Percentiles rank a stretch among this genome's conserved stretches.
These are phyloP conservation scores for Fusarium lateritium DNA, from an alignment of 2,329 filamentous ascomycete genomes.

Conservation along the genomic window DNA sequence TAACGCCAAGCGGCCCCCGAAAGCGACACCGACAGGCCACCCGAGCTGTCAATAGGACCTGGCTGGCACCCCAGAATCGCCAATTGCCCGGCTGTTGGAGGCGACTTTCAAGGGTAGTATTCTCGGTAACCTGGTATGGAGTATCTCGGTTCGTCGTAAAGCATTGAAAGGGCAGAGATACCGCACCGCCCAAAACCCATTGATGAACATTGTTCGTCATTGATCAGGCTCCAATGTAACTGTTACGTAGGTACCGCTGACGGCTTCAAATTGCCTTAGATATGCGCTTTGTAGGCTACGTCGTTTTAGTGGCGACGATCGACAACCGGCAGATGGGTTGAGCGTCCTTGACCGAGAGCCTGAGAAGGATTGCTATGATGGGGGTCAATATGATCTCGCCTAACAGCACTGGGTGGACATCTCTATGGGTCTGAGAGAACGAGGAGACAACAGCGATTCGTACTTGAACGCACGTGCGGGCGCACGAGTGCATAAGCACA, in stretches of 20 bases:
- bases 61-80: slow-evolving; percentile 30
- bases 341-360: slow-evolving; percentile 13
- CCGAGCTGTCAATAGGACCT: slow-evolving; percentile 33
- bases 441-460: slow-evolving; percentile 4
- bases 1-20: slow-evolving; percentile 30
- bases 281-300: slow-evolving; percentile 26
- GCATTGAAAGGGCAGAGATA: slow-evolving; percentile 5
- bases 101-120: slow-evolving; percentile 19
- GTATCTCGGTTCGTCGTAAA: slow-evolving; percentile 14
- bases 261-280: slow-evolving; percentile 18
- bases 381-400: slow-evolving; percentile 5
- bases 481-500: slow-evolving; percentile 27
- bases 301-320: slow-evolving; percentile 38
- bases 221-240: slow-evolving; percentile 31
- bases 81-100: slow-evolving; percentile 34
- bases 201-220: slow-evolving; percentile 27
- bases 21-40: slow-evolving; percentile 24
- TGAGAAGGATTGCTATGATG: slow-evolving; percentile 11
- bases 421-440: background rate
- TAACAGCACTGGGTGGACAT: slow-evolving; percentile 11
- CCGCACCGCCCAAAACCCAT: slow-evolving; percentile 9
- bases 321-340: slow-evolving; percentile 39
- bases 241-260: slow-evolving; percentile 7
- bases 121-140: slow-evolving; percentile 24
- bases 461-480: slow-evolving; percentile 26